Percentiles rank a stretch among this genome's conserved stretches.
These are phyloP conservation scores for Phytophthora constricta DNA, from an alignment of 352 stramenopile species.

Conservation along the genomic window DNA sequence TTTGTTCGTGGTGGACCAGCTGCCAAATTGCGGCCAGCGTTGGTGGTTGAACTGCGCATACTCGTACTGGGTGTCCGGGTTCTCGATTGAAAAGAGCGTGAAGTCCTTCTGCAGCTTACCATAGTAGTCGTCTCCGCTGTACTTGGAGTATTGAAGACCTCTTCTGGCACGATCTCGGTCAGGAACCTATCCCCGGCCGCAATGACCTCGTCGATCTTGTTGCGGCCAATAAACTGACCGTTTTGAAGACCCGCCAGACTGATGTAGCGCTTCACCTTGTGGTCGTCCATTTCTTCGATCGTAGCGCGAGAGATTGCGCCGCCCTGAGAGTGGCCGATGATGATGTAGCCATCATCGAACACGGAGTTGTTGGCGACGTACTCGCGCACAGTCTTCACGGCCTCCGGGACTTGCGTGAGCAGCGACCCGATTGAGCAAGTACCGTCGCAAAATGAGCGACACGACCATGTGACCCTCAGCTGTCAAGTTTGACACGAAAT, in stretches of 20 bases:
- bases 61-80: slow-evolving; percentile 17
- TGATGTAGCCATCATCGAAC: slow-evolving; percentile 41
- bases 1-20: slow-evolving; percentile 15
- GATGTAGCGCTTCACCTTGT: slow-evolving; percentile 43
- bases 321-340: slow-evolving; percentile 46
- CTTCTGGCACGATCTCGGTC: slow-evolving; percentile 12
- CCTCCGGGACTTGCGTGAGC: slow-evolving; percentile 29
- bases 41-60: slow-evolving; percentile 33
- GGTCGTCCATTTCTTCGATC: slow-evolving; percentile 52
- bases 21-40: slow-evolving; percentile 14
- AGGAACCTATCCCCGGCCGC: slow-evolving; percentile 14
- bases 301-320: slow-evolving; percentile 38
- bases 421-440: slow-evolving; percentile 30
- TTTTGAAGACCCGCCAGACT: slow-evolving; percentile 42
- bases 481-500: slow-evolving; percentile 28
- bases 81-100: slow-evolving; percentile 8
- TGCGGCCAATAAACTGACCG: slow-evolving; percentile 45
- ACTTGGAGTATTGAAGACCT: slow-evolving; percentile 36
- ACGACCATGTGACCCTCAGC: slow-evolving; percentile 23
- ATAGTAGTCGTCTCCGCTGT: slow-evolving; percentile 4
- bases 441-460: slow-evolving; percentile 39
- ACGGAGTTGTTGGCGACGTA: slow-evolving; percentile 12
- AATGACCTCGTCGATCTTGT: slow-evolving; percentile 14
- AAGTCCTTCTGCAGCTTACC: slow-evolving; percentile 39
- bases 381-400: slow-evolving; percentile 36